Conservation (phyloP, 2,329 filamentous ascomycete genomes). For the Aaosphaeria arxii region DNA sequence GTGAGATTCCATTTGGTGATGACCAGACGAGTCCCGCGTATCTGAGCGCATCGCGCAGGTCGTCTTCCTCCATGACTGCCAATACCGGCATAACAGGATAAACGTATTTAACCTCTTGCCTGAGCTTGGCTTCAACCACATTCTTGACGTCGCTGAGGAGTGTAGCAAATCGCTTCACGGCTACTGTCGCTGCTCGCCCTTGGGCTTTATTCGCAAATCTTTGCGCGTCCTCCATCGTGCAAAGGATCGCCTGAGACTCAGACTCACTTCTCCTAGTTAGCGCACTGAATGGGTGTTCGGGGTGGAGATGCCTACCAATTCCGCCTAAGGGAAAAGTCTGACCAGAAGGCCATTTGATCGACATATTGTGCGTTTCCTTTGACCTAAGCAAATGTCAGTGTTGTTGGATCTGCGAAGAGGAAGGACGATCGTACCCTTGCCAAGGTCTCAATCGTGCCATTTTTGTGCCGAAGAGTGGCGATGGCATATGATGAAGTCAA, state of each 20-base stretch:
- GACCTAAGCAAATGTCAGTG: constrained; percentile 3
- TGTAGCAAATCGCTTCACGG: constrained; percentile 5
- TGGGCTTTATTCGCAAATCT: no score
- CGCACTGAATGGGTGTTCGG: no score
- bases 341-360: constrained; percentile 20
- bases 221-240: background rate
- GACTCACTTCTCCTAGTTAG: background rate
- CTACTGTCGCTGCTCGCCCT: background rate
- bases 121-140: constrained; percentile 14
- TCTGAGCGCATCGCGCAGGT: constrained; percentile 15
- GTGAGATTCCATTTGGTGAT: constrained; percentile 1
- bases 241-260: background rate
- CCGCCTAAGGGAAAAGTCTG: background rate
- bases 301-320: no score
- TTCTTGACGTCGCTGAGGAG: constrained; percentile 13
- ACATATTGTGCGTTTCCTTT: constrained; percentile 20
- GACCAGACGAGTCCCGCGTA: constrained; percentile 9
- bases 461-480: constrained; percentile 19
- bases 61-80: constrained; percentile 5
- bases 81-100: constrained; percentile 15
- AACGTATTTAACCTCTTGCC: constrained; percentile 8
- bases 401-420: no score
- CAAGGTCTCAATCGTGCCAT: constrained; percentile 20
- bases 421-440: constrained; percentile 8
- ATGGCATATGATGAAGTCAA: constrained; percentile 25